Percentiles rank a stretch among this genome's conserved stretches.
Evolutionary conservation across 768 basidiomycete genomes (phyloP).

Genomic region (Mycena venus): DNA sequence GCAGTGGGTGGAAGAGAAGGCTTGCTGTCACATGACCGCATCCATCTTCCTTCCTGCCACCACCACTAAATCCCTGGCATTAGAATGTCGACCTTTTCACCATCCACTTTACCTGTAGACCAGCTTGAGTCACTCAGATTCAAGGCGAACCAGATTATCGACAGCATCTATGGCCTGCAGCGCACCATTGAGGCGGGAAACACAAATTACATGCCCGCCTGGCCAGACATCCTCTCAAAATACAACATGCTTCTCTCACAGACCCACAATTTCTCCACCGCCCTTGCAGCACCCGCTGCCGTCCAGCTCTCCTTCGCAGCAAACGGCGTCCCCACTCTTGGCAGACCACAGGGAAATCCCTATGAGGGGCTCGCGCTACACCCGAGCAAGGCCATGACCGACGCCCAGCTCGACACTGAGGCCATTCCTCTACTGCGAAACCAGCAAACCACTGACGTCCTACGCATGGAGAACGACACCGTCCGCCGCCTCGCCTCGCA

Average conservation of each 20-base stretch:
- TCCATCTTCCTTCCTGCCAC: not conserved
- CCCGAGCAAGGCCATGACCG: slow-evolving; percentile 68
- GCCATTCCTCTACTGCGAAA: slow-evolving; percentile 83
- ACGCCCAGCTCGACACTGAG: slow-evolving; percentile 79
- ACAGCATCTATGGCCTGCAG: slow-evolving; percentile 77
- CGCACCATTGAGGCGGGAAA: slow-evolving; percentile 72
- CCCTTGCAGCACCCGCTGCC: slow-evolving; percentile 60
- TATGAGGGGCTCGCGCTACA: slow-evolving; percentile 80
- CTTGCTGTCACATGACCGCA: not conserved
- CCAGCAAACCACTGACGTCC: slow-evolving; percentile 83
- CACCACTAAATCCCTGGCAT: too few relatives aligned
- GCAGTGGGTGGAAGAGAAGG: not conserved
- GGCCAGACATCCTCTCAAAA: slow-evolving; percentile 90
- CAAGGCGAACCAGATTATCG: slow-evolving; percentile 84
- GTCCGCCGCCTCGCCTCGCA: slow-evolving; percentile 79
- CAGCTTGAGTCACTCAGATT: slow-evolving; percentile 84
- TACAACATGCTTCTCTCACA: slow-evolving; percentile 89
- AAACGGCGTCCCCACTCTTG: slow-evolving; percentile 20
- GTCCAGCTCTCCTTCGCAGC: slow-evolving; percentile 18
- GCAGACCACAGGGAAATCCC: slow-evolving; percentile 49
- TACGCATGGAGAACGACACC: slow-evolving; percentile 77
- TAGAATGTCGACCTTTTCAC: slow-evolving; percentile 8
- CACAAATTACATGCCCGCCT: slow-evolving; percentile 75
- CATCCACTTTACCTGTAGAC: slow-evolving; percentile 65
- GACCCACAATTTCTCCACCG: slow-evolving; percentile 81